Evolutionary conservation across 2,329 filamentous ascomycete genomes (phyloP).

Genomic region (Diaporthe citrichinensis): DNA sequence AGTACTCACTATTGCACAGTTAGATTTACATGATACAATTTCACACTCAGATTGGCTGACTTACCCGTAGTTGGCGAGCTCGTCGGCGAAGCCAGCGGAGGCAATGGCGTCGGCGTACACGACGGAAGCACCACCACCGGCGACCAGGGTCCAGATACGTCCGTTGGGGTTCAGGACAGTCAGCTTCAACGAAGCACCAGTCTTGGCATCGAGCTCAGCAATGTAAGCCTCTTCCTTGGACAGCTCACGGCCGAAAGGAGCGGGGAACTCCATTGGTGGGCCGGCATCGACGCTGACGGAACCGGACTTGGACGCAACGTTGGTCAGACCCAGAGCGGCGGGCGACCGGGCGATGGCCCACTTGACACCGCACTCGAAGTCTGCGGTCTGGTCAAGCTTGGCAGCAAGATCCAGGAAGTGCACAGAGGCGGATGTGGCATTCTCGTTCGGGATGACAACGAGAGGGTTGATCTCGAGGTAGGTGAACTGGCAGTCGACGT

Average conservation of each 20-base stretch:
- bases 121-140: conserved; percentile 98
- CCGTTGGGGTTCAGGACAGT: conserved; percentile 94
- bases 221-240: conserved; percentile 99
- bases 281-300: conserved; percentile 96
- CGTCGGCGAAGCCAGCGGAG: conserved; percentile 92
- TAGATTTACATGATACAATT: neutral
- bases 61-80: conserved; percentile 92
- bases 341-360: conserved; percentile 97
- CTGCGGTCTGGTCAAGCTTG: conserved; percentile 98
- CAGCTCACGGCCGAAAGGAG: conserved; percentile 98
- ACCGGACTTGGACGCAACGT: conserved; percentile 71
- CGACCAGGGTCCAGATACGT: conserved; percentile 97
- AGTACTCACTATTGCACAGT: conserved; percentile 81
- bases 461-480: conserved; percentile 99
- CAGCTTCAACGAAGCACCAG: conserved; percentile 97
- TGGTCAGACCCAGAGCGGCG: conserved; percentile 86
- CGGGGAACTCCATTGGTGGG: conserved; percentile 98
- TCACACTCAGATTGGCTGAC: neutral
- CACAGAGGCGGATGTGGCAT: conserved; percentile 92
- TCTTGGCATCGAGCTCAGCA: conserved; percentile 98
- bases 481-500: conserved; percentile 99
- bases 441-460: conserved; percentile 95
- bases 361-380: conserved; percentile 99
- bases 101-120: conserved; percentile 99
- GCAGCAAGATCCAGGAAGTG: conserved; percentile 99